Conservation (phyloP, 495 filamentous ascomycete species). For the Apodospora peruviana region DNA sequence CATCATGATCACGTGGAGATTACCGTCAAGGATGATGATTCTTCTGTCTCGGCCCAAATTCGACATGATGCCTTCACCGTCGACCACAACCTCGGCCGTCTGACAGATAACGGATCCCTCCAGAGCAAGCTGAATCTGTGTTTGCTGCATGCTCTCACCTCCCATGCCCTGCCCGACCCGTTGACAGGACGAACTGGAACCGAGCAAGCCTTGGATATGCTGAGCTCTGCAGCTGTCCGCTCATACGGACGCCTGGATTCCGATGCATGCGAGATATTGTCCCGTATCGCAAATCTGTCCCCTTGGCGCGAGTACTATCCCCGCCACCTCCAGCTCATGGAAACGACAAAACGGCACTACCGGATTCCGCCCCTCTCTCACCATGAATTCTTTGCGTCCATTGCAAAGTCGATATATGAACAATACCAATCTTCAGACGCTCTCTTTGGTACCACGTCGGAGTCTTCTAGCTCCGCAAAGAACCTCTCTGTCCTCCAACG, state of each 20-base stretch:
- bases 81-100: constrained; percentile 42
- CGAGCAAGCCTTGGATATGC: constrained; percentile 50
- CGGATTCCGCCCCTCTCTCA: constrained; percentile 43
- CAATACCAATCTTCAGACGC: constrained; percentile 23
- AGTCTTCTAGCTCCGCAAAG: neutral
- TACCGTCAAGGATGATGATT: constrained; percentile 17
- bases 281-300: constrained; percentile 44
- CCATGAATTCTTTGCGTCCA: constrained; percentile 39
- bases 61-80: constrained; percentile 36
- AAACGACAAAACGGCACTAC: constrained; percentile 15
- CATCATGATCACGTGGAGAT: constrained; percentile 38
- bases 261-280: constrained; percentile 35
- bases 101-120: constrained; percentile 47
- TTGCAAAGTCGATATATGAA: constrained; percentile 36
- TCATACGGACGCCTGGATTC: constrained; percentile 43
- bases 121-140: constrained; percentile 48
- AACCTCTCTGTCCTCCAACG: neutral
- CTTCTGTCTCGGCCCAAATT: constrained; percentile 13
- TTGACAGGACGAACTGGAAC: constrained; percentile 56
- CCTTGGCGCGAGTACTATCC: constrained; percentile 38
- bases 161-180: constrained; percentile 51
- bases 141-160: constrained; percentile 60
- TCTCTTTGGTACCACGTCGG: constrained; percentile 14
- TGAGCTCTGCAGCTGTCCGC: constrained; percentile 41
- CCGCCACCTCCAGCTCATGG: constrained; percentile 17